Conservation (phyloP, 176 grass and related monocot species). For the Phragmites australis region DNA sequence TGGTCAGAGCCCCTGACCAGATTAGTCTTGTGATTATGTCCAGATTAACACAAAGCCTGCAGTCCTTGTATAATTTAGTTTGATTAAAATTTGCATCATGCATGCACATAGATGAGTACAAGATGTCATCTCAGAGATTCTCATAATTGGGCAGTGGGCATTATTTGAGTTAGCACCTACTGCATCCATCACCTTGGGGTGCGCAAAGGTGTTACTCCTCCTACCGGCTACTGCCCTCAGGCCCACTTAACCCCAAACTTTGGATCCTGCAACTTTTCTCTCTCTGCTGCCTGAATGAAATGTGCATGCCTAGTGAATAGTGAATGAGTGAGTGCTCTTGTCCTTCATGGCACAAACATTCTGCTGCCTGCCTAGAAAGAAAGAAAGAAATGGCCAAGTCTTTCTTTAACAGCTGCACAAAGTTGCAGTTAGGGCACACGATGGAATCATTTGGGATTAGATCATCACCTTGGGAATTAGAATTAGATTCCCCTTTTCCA, state of each 20-base stretch:
- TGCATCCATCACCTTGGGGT: constrained; percentile 42
- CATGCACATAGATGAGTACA: constrained; percentile 34
- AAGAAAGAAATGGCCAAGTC: constrained; percentile 30
- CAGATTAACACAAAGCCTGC: constrained; percentile 23
- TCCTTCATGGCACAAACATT: constrained; percentile 43
- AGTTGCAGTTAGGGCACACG: constrained; percentile 12
- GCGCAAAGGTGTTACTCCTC: constrained; percentile 42
- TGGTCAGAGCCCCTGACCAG: constrained; percentile 24
- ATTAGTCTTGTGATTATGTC: neutral
- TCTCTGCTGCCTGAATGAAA: constrained; percentile 30
- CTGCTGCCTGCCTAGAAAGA: constrained; percentile 13
- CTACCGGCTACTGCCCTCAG: constrained; percentile 38
- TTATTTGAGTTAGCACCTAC: constrained; percentile 53
- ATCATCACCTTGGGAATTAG: constrained; percentile 48
- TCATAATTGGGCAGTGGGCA: constrained; percentile 32
- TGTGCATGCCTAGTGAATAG: constrained; percentile 10
- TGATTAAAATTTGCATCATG: neutral
- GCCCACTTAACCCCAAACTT: constrained; percentile 55
- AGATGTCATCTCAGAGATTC: constrained; percentile 43
- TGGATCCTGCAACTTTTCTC: constrained; percentile 52
- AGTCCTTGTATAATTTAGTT: neutral
- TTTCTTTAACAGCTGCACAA: constrained; percentile 48
- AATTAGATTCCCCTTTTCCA: constrained; percentile 48
- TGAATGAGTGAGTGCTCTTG: constrained; percentile 21
- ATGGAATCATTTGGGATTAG: constrained; percentile 28